Evolutionary conservation across 2,329 filamentous ascomycete genomes (phyloP).

Genomic region (Cercospora beticola): DNA sequence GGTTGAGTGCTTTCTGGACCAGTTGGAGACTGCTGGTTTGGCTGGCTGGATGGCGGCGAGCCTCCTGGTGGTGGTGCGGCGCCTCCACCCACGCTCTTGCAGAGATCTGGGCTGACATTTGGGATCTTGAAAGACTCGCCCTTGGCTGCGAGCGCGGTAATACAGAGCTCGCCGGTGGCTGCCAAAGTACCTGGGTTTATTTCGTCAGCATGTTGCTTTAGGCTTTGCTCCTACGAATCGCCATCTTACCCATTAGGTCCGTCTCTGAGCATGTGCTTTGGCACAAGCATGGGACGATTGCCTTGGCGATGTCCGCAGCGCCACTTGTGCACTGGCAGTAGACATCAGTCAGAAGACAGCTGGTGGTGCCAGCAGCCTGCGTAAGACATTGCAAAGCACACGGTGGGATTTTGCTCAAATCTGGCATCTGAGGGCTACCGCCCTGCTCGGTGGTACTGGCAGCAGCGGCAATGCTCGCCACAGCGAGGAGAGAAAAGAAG

Average conservation of each 20-base stretch:
- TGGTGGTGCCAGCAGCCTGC: slow-evolving; percentile 48
- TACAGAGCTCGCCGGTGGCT: slow-evolving; percentile 29
- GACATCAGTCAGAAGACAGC: slow-evolving; percentile 50
- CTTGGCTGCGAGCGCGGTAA: slow-evolving; percentile 23
- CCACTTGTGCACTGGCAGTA: slow-evolving; percentile 55
- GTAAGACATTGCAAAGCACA: slow-evolving; percentile 44
- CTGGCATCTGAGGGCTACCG: slow-evolving; percentile 2
- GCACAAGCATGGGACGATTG: slow-evolving; percentile 45
- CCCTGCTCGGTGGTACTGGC: neutral
- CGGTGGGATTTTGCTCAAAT: slow-evolving; percentile 14
- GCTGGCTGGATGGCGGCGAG: neutral
- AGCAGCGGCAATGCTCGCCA: slow-evolving; percentile 4
- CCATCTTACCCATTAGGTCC: slow-evolving; percentile 42
- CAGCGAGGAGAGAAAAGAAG: slow-evolving; percentile 11
- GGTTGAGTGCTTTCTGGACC: neutral
- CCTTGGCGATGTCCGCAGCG: slow-evolving; percentile 36
- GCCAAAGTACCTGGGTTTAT: neutral
- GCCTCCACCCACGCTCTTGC: slow-evolving; percentile 14
- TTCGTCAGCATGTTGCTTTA: neutral
- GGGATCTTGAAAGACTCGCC: slow-evolving; percentile 23
- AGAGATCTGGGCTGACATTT: slow-evolving; percentile 18
- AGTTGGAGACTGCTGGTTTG: neutral
- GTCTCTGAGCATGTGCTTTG: slow-evolving; percentile 37
- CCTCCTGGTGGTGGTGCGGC: neutral
- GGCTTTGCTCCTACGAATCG: neutral